Evolutionary conservation across 148 eudicot species (phyloP).

Genomic region (Cornus kousa): DNA sequence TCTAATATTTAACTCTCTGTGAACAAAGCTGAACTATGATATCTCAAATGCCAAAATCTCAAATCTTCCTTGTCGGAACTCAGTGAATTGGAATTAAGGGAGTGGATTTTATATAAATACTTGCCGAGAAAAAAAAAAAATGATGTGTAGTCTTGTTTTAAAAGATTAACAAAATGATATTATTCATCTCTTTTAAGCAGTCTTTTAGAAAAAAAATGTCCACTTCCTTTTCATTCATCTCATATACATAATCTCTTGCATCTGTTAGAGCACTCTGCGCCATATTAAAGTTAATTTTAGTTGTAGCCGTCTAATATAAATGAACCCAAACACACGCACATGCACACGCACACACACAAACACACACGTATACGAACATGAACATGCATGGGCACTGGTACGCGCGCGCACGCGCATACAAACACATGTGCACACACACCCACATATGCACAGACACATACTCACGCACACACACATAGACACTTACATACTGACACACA

Average conservation of each 20-base stretch:
- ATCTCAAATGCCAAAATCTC: slow-evolving; percentile 19
- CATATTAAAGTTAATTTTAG: slow-evolving; percentile 15
- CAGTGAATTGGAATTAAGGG: background rate
- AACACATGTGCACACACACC: too few relatives aligned
- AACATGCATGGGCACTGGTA: too few relatives aligned
- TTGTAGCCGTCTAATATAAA: background rate
- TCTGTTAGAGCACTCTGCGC: slow-evolving; percentile 85
- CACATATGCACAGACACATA: too few relatives aligned
- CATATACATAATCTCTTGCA: slow-evolving; percentile 89
- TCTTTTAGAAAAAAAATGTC: slow-evolving; percentile 46
- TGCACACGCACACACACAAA: too few relatives aligned
- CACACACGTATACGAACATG: too few relatives aligned
- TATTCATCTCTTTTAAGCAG: background rate
- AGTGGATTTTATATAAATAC: background rate
- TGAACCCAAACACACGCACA: background rate
- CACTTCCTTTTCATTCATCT: slow-evolving; percentile 87
- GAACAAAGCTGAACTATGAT: slow-evolving; percentile 4
- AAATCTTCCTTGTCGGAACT: background rate
- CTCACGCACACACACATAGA: too few relatives aligned
- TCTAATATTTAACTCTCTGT: background rate
- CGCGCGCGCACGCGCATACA: too few relatives aligned
- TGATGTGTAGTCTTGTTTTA: background rate
- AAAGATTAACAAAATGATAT: background rate
- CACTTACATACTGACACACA: too few relatives aligned
- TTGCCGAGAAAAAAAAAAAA: background rate